Evolutionary conservation across 371 early-diverging fungal genomes (phyloP).

Genomic region (Rhizopus arrhizus): DNA sequence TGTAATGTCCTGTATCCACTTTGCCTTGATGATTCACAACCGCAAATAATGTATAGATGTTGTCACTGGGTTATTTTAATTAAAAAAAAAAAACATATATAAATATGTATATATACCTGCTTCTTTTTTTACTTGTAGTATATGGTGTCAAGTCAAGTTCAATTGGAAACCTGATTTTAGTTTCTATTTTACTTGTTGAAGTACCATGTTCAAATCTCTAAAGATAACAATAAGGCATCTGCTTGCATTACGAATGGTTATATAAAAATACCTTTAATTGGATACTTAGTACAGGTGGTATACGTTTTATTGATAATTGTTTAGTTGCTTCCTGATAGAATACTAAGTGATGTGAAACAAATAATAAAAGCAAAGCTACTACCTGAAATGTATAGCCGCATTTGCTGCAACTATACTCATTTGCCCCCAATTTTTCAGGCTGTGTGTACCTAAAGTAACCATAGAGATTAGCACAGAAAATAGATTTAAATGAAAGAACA

Average conservation of each 20-base stretch:
- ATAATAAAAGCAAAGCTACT: not conserved
- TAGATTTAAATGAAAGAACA: not conserved
- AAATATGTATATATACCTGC: slow-evolving; percentile 26
- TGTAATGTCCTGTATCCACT: slow-evolving; percentile 94
- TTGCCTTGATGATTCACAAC: slow-evolving; percentile 91
- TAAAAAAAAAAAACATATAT: not conserved
- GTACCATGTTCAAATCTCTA: slow-evolving; percentile 86
- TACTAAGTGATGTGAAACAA: not conserved
- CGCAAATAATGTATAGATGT: slow-evolving; percentile 85
- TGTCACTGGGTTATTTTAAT: slow-evolving; percentile 33
- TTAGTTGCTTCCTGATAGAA: slow-evolving; percentile 71
- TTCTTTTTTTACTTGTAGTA: slow-evolving; percentile 58
- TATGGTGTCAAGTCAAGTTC: slow-evolving; percentile 92
- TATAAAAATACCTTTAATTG: slow-evolving; percentile 77
- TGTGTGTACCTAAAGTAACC: slow-evolving; percentile 64
- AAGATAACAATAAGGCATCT: not conserved
- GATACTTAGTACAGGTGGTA: slow-evolving; percentile 88
- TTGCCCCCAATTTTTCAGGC: slow-evolving; percentile 69
- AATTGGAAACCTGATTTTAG: slow-evolving; percentile 82
- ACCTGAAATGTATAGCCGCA: slow-evolving; percentile 66
- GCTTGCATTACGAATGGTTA: not conserved
- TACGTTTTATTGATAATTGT: slow-evolving; percentile 80
- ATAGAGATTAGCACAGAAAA: not conserved
- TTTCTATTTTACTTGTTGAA: slow-evolving; percentile 81
- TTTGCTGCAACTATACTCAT: slow-evolving; percentile 75